phyloP scores from a whole-genome alignment of 257 asterid species.

The Capsicum chinense region DNA sequence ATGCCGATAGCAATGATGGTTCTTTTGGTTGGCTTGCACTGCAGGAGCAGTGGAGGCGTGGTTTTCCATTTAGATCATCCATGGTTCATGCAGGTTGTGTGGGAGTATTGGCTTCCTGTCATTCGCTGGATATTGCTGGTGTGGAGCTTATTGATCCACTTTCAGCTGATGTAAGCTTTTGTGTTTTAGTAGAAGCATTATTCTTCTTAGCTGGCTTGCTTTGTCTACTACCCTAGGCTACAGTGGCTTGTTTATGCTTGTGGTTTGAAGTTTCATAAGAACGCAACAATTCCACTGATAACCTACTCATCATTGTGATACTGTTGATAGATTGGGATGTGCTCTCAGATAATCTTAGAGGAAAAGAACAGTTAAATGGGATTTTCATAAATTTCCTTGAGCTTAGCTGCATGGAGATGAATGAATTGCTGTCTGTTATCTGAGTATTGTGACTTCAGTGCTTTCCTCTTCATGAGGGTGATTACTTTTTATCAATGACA shows the following conservation, averaged over 20 bases:
- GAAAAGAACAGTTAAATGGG: constrained; percentile 6
- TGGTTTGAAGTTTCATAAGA: background rate
- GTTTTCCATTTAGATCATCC: constrained; percentile 95
- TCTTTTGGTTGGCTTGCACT: constrained; percentile 96
- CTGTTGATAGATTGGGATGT: constrained; percentile 8
- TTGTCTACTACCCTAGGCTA: constrained; percentile 13
- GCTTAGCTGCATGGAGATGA: constrained; percentile 19
- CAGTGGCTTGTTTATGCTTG: background rate
- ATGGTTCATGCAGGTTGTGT: constrained; percentile 99
- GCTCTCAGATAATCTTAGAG: constrained; percentile 9
- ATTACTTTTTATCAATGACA: background rate
- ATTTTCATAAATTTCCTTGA: background rate
- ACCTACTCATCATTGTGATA: constrained; percentile 14
- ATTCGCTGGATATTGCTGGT: constrained; percentile 96
- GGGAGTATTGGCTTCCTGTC: constrained; percentile 91
- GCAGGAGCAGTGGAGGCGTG: constrained; percentile 98
- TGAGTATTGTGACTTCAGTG: background rate
- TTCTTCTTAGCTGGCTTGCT: background rate
- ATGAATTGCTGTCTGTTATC: constrained; percentile 5
- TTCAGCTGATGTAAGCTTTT: constrained; percentile 76
- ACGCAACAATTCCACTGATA: constrained; percentile 1
- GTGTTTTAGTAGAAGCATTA: background rate
- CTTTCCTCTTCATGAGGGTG: constrained; percentile 5
- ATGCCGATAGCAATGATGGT: constrained; percentile 97
- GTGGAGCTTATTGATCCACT: constrained; percentile 97